phyloP scores from a whole-genome alignment of 441 rosid species.

The Raphanus hybrid region DNA sequence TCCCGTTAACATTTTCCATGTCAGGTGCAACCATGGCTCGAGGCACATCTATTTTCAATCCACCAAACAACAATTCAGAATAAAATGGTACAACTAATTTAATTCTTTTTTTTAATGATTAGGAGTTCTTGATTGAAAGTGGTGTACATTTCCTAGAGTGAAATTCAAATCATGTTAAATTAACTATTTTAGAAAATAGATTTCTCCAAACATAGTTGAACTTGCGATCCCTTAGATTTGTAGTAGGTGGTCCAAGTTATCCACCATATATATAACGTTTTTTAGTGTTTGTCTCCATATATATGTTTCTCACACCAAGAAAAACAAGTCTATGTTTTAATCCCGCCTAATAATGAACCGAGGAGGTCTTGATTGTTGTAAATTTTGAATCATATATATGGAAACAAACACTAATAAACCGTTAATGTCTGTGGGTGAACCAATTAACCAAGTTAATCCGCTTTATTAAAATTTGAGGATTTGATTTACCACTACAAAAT shows the following conservation, averaged over 20 bases:
- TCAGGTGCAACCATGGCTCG: slow-evolving; percentile 50
- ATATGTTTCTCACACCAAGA: no score
- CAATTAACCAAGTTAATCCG: no score
- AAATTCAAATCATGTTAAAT: neutral
- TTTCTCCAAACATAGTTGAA: neutral
- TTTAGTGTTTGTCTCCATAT: no score
- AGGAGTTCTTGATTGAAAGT: neutral
- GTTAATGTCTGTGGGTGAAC: no score
- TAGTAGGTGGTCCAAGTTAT: neutral
- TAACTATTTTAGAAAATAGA: neutral
- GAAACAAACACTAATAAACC: no score
- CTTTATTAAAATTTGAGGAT: neutral
- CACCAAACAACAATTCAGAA: slow-evolving; percentile 2
- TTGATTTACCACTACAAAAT: neutral
- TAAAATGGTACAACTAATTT: neutral
- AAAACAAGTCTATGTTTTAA: neutral
- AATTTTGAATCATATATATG: no score
- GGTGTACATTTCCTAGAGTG: neutral
- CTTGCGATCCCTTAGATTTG: neutral
- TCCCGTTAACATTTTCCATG: slow-evolving; percentile 49
- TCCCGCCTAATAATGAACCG: neutral
- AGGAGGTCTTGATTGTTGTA: neutral
- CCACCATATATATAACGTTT: neutral
- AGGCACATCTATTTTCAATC: slow-evolving; percentile 39
- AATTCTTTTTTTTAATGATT: neutral